Conservation (phyloP, 129 eudicot species). For the Pittosporum tobira region DNA sequence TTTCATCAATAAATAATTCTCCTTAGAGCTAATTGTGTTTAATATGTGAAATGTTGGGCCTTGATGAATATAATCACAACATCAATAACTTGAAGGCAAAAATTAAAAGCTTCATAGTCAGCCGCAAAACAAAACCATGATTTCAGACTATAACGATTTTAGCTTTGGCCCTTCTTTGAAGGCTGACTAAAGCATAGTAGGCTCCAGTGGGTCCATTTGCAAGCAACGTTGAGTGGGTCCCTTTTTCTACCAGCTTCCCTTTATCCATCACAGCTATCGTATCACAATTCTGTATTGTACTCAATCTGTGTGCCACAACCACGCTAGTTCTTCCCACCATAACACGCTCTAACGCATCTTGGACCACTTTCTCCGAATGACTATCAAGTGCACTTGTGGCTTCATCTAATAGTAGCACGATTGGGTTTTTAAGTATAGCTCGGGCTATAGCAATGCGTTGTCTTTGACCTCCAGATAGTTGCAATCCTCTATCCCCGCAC, state of each 20-base stretch:
- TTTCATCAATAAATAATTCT: not conserved
- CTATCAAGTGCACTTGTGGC: conserved; percentile 44
- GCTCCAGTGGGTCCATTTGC: conserved; percentile 60
- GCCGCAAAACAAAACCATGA: too few relatives aligned
- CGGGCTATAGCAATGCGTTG: conserved; percentile 24
- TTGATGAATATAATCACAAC: not conserved
- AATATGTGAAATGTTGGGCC: not conserved
- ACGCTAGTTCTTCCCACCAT: conserved; percentile 39
- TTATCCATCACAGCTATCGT: conserved; percentile 47
- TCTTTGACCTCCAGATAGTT: conserved; percentile 44
- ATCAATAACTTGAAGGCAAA: not conserved
- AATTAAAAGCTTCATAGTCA: not conserved
- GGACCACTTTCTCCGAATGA: conserved; percentile 36
- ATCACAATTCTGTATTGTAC: conserved; percentile 31
- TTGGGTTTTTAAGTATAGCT: conserved; percentile 19
- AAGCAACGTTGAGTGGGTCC: conserved; percentile 54
- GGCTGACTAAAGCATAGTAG: conserved; percentile 54
- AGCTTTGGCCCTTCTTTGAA: conserved; percentile 31
- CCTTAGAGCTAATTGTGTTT: not conserved
- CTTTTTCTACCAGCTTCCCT: conserved; percentile 61
- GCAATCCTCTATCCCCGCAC: conserved; percentile 50
- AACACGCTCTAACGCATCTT: conserved; percentile 31
- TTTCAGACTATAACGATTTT: too few relatives aligned
- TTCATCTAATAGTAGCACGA: conserved; percentile 36
- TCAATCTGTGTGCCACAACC: conserved; percentile 37